Evolutionary conservation across 2,329 filamentous ascomycete species (phyloP), one percentile per base, ranked within the genome.

Genomic region (Bipolaris oryzae): DNA sequence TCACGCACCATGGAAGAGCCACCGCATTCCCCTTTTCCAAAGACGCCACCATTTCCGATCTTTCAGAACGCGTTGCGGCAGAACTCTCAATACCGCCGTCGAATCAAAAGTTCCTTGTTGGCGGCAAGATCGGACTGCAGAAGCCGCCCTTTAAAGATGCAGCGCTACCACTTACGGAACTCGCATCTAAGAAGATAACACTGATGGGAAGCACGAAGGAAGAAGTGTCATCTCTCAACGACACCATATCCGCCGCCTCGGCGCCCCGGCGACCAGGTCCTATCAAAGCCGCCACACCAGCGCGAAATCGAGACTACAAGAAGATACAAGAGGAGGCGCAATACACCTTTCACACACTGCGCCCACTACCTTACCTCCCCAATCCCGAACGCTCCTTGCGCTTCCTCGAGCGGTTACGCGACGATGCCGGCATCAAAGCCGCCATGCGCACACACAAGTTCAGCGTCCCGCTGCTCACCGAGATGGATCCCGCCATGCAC

Each of bases 401-500:
- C 0, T 91, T 94, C 66, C 84, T 99, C 2, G 82, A 89, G 72
- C 85, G 90, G 0, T 82, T 99, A 3, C 87, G 87, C 62, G 84
- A 89, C 58, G 95, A 99, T 74, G 88, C 91, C 0, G 95, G 95
- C 7, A 94, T 99, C 77, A 88, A 88, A 61, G 82, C 88, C 0
- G 84, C 87, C 1, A 99, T 99, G 95, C 81, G 84, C 15, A 88
- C 87, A 67, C 93, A 96, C 79, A 85, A 87, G 62, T 97, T 96
- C 80, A 85, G 84, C 18, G 95, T 99, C 0, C 89, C 89, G 0
- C 77, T 98, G 3, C 82, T 99, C 23, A 97, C 93, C 0, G 95
- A 99, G 77, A 98, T 99, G 94, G 90, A 99, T 68, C 95, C 95
- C 0, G 82, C 88, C 0, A 84, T 88, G 64, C 87, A 97, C 76